Conservation (phyloP, 1,284 basidiomycete species). For the Moniliella sp. region DNA sequence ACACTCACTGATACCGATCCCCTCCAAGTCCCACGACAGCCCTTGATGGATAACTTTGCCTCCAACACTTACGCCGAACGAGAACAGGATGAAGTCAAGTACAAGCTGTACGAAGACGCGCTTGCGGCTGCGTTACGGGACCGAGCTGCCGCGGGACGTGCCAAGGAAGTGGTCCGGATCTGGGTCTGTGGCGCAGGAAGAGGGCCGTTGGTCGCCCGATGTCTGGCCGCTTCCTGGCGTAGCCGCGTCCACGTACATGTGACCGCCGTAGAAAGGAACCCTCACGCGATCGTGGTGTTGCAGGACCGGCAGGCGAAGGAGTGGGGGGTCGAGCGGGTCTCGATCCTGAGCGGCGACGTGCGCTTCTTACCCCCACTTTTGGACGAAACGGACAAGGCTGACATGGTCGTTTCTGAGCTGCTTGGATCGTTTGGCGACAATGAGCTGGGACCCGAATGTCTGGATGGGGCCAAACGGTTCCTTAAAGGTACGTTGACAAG, state of each 20-base stretch:
- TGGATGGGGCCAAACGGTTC: constrained; percentile 71
- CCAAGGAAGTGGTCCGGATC: no score
- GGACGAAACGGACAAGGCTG: constrained; percentile 47
- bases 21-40: constrained; percentile 78
- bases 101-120: constrained; percentile 72
- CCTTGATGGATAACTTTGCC: constrained; percentile 79
- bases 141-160: constrained; percentile 96
- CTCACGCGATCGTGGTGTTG: no score
- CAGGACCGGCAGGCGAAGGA: constrained; percentile 36
- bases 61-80: constrained; percentile 89
- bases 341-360: constrained; percentile 83
- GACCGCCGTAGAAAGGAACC: no score
- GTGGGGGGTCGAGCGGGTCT: constrained; percentile 58
- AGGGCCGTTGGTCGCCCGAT: no score
- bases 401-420: constrained; percentile 85
- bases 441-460: constrained; percentile 85
- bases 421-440: constrained; percentile 95
- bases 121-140: constrained; percentile 42
- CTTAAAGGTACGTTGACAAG: constrained; percentile 18
- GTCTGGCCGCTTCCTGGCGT: constrained; percentile 18
- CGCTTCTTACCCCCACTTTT: constrained; percentile 52
- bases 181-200: no score
- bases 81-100: constrained; percentile 91
- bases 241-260: no score
- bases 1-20: no score